phyloP scores from a whole-genome alignment of 495 filamentous ascomycete genomes.

The Xylaria venustula region DNA sequence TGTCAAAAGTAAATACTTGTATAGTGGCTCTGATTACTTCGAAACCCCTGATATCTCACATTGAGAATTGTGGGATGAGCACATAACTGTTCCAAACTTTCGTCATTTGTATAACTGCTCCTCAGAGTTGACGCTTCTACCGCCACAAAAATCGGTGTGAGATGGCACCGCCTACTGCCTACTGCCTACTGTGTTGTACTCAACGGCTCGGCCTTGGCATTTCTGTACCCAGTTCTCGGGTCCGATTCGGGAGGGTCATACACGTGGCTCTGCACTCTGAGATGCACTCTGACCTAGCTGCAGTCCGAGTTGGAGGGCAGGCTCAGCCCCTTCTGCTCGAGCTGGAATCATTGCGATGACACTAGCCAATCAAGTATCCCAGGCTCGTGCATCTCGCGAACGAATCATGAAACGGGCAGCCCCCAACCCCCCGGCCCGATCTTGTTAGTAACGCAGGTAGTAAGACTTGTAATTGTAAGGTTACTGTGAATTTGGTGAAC shows the following conservation, averaged over 20 bases:
- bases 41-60: too few species aligned
- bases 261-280: constrained; percentile 4
- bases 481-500: not conserved
- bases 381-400: not conserved
- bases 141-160: not conserved
- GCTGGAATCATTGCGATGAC: not conserved
- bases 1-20: not conserved
- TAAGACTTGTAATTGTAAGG: not conserved
- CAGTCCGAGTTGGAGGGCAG: not conserved
- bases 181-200: too few species aligned
- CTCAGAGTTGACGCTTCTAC: not conserved
- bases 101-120: not conserved
- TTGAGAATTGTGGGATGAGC: too few species aligned
- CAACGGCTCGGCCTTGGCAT: not conserved
- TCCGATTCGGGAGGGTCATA: not conserved
- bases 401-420: not conserved
- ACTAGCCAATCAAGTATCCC: not conserved
- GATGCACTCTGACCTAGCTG: not conserved
- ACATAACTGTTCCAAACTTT: not conserved
- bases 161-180: not conserved
- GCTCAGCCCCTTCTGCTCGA: not conserved
- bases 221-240: not conserved
- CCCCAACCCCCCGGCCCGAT: not conserved
- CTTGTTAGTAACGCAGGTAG: not conserved
- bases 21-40: not conserved